Percentiles rank a stretch among this genome's conserved stretches.
These are phyloP conservation scores for Mucor saturninus DNA, from an alignment of 371 early-diverging fungal species.

Conservation along the genomic window DNA sequence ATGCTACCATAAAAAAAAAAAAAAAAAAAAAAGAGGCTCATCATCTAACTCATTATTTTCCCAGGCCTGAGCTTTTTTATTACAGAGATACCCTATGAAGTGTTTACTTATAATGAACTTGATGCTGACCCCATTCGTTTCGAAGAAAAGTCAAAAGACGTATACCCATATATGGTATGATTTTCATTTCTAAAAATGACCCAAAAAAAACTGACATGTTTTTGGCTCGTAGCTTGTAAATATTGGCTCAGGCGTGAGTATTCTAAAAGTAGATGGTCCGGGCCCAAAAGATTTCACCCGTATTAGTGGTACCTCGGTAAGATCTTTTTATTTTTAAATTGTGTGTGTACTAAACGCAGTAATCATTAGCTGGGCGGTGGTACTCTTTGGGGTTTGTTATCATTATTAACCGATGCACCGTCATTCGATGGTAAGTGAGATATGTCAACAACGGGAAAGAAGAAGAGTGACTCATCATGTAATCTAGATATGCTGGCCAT, in stretches of 20 bases:
- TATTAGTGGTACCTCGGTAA: constrained; percentile 91
- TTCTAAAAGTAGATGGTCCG: constrained; percentile 78
- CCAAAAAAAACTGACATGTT: neutral
- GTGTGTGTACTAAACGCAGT: neutral
- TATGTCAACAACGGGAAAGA: neutral
- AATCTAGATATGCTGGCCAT: constrained; percentile 88
- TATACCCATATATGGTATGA: constrained; percentile 80
- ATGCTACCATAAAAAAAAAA: neutral
- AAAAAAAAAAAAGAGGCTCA: neutral
- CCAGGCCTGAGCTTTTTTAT: constrained; percentile 90
- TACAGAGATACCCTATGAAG: constrained; percentile 91
- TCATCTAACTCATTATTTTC: neutral
- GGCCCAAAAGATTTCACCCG: constrained; percentile 76
- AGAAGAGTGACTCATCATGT: neutral
- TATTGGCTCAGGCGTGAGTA: constrained; percentile 90
- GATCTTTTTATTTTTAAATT: neutral
- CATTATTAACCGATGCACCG: constrained; percentile 79
- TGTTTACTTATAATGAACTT: constrained; percentile 83
- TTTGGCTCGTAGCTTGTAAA: constrained; percentile 71
- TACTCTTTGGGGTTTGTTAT: constrained; percentile 93
- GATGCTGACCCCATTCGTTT: constrained; percentile 80
- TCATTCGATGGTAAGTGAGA: constrained; percentile 78
- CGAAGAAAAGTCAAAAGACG: constrained; percentile 69
- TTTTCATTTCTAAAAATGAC: neutral
- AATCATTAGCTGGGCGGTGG: constrained; percentile 85